Conservation (phyloP, 2,329 filamentous ascomycete species). For the Ascochyta fabae region DNA sequence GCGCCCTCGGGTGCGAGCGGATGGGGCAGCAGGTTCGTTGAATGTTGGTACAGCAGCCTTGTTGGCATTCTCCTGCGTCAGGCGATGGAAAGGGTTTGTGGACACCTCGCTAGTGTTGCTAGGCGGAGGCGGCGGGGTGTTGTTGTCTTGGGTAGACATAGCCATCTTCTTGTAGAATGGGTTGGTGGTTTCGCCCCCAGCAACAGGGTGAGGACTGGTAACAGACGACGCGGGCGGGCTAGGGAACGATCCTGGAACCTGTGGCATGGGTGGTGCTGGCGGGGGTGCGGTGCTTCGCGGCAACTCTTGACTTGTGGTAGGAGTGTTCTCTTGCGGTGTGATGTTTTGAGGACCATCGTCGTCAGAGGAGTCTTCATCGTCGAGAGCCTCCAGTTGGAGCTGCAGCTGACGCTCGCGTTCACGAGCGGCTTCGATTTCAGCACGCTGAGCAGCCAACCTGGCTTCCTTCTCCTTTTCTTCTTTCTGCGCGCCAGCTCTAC, state of each 20-base stretch:
- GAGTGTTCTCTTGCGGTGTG: constrained; percentile 66
- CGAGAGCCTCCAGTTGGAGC: constrained; percentile 80
- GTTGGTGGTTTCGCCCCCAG: constrained; percentile 83
- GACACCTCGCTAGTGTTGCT: constrained; percentile 59
- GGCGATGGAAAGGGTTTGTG: constrained; percentile 94
- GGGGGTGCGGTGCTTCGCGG: constrained; percentile 54
- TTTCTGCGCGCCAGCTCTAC: constrained; percentile 84
- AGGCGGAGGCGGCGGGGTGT: constrained; percentile 49
- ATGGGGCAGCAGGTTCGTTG: constrained; percentile 56
- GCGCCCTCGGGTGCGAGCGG: constrained; percentile 61
- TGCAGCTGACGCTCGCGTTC: constrained; percentile 90
- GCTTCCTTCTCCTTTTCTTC: constrained; percentile 89
- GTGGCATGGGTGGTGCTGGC: constrained; percentile 53
- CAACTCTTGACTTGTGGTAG: constrained; percentile 63
- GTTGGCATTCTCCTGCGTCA: constrained; percentile 69
- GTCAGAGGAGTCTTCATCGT: constrained; percentile 71
- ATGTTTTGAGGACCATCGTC: constrained; percentile 79
- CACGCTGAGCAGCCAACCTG: constrained; percentile 81
- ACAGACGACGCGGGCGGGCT: constrained; percentile 58
- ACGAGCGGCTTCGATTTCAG: constrained; percentile 89
- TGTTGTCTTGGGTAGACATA: constrained; percentile 65
- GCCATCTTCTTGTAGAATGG: constrained; percentile 92
- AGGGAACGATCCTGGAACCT: constrained; percentile 53
- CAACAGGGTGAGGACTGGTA: constrained; percentile 57
- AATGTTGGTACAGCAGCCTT: constrained; percentile 50